Base-by-base conservation (phyloP, 2,329 filamentous ascomycete genomes). In the Aspergillus uvarum region DNA sequence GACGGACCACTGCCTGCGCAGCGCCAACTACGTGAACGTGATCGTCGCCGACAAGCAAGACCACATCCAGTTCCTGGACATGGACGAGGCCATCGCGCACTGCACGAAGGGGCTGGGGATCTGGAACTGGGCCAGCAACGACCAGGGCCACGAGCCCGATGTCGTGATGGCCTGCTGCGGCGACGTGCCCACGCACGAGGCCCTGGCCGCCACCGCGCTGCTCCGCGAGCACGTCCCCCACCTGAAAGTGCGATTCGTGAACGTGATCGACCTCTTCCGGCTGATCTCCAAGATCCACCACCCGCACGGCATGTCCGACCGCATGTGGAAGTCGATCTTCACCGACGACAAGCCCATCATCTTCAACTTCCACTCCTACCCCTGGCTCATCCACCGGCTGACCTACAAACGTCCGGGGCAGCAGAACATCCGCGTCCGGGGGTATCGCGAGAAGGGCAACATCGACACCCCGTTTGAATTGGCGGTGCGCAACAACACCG, bases 291-390 rank as follows among this genome's bases (percentile, higher is more conserved):
- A 85, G 59, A 79, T 76, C 21, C 85, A 91, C 68, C 90, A 93
- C 72, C 87, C 89, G 0, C 90, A 93, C 76, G 90, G 89, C 47
- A 81, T 92, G 59, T 82, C 80, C 0, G 86, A 90, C 66, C 64
- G 68, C 19, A 87, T 91, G 71, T 93, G 87, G 85, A 76, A 76
- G 14, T 80, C 87, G 44, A 78, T 92, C 65, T 93, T 93, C 81
- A 92, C 89, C 0, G 80, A 82, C 16, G 80, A 91, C 78, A 87
- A 82, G 65, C 90, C 89, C 22, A 80, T 91, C 71, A 86, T 92
- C 71, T 92, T 93, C 81, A 92, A 92, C 79, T 93, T 92, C 84
- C 90, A 93, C 79, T 89, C 86, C 32, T 92, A 93, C 77, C 89
- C 90, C 8, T 92, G 88, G 88, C 81, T 93, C 68, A 85, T 93